phyloP scores from a whole-genome alignment of 2,329 filamentous ascomycete genomes.

The Pseudocercospora fijiensis region DNA sequence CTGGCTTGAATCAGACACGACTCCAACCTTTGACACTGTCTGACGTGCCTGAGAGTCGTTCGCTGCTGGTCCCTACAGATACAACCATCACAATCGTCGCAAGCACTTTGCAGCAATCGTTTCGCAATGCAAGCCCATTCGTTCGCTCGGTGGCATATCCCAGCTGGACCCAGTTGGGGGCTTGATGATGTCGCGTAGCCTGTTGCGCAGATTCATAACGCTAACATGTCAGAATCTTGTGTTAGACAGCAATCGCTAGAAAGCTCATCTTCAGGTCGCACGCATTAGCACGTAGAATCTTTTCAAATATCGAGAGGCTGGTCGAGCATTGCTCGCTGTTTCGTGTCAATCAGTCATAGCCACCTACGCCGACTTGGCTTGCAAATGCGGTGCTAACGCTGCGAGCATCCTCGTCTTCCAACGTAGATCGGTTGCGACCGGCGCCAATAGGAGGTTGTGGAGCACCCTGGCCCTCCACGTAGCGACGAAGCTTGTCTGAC shows the following conservation, averaged over 20 bases:
- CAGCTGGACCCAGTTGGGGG: background rate
- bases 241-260: constrained; percentile 6
- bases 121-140: background rate
- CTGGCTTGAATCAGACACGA: background rate
- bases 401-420: constrained; percentile 85
- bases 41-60: background rate
- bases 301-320: constrained; percentile 22
- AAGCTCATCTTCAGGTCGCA: constrained; percentile 15
- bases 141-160: background rate
- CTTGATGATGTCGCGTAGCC: background rate
- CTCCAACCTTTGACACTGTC: background rate
- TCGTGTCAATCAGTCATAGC: constrained; percentile 33
- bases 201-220: background rate
- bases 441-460: constrained; percentile 56
- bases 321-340: constrained; percentile 16
- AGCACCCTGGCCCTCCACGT: constrained; percentile 67
- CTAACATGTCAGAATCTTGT: background rate
- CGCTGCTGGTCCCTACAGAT: background rate
- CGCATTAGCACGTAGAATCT: constrained; percentile 16
- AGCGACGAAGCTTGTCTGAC: constrained; percentile 88
- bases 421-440: constrained; percentile 54
- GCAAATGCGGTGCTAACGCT: constrained; percentile 96
- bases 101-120: background rate
- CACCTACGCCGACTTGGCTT: constrained; percentile 67
- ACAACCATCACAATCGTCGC: background rate